Evolutionary conservation across 2,329 filamentous ascomycete genomes (phyloP).

Genomic region (Microdochium nivale): DNA sequence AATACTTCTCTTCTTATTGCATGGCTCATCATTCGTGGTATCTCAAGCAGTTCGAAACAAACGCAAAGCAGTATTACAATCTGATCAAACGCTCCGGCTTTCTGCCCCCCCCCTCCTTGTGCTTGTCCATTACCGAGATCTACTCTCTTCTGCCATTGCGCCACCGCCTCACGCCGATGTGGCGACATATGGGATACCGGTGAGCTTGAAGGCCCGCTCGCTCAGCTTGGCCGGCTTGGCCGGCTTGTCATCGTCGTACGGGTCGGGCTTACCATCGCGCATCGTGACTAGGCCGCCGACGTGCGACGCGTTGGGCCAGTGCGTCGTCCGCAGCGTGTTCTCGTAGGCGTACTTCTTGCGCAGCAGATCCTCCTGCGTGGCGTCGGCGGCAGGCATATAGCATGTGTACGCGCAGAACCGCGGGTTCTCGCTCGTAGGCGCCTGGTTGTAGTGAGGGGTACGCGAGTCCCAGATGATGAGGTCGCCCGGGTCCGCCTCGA

Average conservation of each 20-base stretch:
- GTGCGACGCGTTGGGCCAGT: slow-evolving; percentile 28
- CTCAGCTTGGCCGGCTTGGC: slow-evolving; percentile 27
- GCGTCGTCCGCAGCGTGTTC: slow-evolving; percentile 27
- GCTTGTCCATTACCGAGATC: neutral
- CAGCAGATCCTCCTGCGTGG: slow-evolving; percentile 27
- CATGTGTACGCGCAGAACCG: slow-evolving; percentile 28
- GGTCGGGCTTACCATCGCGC: slow-evolving; percentile 15
- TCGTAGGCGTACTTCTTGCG: slow-evolving; percentile 33
- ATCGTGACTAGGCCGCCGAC: slow-evolving; percentile 11
- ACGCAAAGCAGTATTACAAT: neutral
- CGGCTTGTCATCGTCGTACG: slow-evolving; percentile 26
- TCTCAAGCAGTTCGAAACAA: neutral
- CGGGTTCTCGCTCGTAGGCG: slow-evolving; percentile 18
- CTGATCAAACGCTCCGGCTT: neutral
- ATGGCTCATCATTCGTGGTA: neutral
- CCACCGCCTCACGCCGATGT: neutral
- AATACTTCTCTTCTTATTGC: no score
- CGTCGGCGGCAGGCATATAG: slow-evolving; percentile 29
- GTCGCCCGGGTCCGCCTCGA: slow-evolving; percentile 32
- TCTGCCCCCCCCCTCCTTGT: neutral
- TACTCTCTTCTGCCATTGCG: neutral
- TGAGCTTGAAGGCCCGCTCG: slow-evolving; percentile 34
- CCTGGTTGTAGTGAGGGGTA: slow-evolving; percentile 31
- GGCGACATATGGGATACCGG: slow-evolving; percentile 35
- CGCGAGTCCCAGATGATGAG: slow-evolving; percentile 28